Conservation (phyloP, 2,329 filamentous ascomycete species). For the Ophiostoma tasmaniense region DNA sequence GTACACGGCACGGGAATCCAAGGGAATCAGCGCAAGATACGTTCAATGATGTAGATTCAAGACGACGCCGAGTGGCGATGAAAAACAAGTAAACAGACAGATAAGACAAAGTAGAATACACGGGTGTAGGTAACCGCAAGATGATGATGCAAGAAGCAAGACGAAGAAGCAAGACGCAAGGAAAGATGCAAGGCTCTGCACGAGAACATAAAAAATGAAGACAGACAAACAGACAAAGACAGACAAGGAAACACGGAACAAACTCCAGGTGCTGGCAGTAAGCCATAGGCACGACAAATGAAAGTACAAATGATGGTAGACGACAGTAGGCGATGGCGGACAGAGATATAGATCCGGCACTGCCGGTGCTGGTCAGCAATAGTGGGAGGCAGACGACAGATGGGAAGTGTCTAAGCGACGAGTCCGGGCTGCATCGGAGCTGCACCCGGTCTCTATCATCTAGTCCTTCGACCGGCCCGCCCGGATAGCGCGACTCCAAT, state of each 20-base stretch:
- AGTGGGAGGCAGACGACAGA: no score
- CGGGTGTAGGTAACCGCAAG: not conserved
- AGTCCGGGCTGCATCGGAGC: not conserved
- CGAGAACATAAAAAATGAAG: not conserved
- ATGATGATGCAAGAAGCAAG: not conserved
- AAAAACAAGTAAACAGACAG: not conserved
- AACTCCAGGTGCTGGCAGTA: not conserved
- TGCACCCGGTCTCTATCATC: no score
- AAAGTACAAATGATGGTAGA: not conserved
- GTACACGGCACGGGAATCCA: not conserved
- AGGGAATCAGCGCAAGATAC: not conserved
- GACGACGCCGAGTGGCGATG: not conserved
- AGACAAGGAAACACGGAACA: not conserved
- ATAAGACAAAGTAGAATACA: not conserved
- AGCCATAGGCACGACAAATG: not conserved
- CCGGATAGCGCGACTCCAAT: no score
- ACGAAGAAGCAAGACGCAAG: not conserved
- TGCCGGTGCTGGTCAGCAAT: not conserved
- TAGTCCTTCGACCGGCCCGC: no score
- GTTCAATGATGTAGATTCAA: not conserved
- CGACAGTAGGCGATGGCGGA: not conserved
- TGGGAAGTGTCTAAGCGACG: not conserved
- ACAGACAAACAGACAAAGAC: not conserved
- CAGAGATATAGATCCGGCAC: no score
- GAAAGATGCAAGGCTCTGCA: constrained; percentile 5